phyloP scores from a whole-genome alignment of 192 early-diverging fungal species.

The Irineochytrium annulatum region DNA sequence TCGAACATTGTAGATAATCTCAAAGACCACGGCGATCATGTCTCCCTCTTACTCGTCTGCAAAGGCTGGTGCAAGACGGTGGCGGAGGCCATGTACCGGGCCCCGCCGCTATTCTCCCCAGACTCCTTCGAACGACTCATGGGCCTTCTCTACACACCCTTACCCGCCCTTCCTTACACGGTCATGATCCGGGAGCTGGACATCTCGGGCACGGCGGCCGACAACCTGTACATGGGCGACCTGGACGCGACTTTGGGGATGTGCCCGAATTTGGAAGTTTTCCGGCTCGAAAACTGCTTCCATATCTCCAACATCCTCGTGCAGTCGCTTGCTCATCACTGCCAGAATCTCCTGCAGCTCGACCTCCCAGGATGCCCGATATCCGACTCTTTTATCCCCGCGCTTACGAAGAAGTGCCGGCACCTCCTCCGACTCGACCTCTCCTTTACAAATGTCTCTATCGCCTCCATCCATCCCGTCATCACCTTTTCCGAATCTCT shows the following conservation, averaged over 20 bases:
- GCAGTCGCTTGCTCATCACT: conserved; percentile 35
- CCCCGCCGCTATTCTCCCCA: conserved; percentile 35
- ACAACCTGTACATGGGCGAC: conserved; percentile 55
- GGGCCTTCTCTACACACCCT: conserved; percentile 25
- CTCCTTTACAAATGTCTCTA: conserved; percentile 44
- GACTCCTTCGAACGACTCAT: conserved; percentile 46
- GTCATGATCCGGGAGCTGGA: conserved; percentile 45
- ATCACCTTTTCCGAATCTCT: conserved; percentile 32
- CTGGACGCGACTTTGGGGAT: conserved; percentile 38
- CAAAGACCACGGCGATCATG: conserved; percentile 20
- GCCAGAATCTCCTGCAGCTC: conserved; percentile 38
- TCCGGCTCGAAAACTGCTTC: conserved; percentile 48
- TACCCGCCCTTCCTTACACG: conserved; percentile 34
- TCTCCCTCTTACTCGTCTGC: conserved; percentile 30
- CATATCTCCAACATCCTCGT: conserved; percentile 50
- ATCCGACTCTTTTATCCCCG: conserved; percentile 45
- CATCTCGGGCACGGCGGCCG: conserved; percentile 42
- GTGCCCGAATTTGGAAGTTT: conserved; percentile 32
- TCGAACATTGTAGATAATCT: conserved; percentile 7
- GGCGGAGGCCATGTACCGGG: conserved; percentile 37
- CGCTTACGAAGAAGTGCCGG: conserved; percentile 37
- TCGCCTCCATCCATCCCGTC: conserved; percentile 38
- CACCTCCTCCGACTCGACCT: conserved; percentile 40
- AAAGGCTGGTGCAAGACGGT: conserved; percentile 32
- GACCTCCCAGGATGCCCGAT: conserved; percentile 53